phyloP scores from a whole-genome alignment of 345 rosid genomes.

The Eucalyptus erythrocorys region DNA sequence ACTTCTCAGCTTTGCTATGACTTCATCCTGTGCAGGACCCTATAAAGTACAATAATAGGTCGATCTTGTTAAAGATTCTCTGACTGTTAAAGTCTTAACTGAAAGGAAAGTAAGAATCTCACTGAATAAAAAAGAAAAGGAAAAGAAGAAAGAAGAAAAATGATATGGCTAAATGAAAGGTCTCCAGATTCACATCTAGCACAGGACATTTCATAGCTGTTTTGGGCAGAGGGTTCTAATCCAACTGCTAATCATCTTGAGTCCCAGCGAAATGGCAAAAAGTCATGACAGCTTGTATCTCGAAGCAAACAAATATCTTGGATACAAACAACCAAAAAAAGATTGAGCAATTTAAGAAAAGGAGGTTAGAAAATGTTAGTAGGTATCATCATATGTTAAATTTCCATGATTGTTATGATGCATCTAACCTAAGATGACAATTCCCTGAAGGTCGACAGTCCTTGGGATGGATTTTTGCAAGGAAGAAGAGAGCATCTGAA shows the following conservation, averaged over 20 bases:
- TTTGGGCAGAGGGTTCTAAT: neutral
- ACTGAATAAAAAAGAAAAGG: neutral
- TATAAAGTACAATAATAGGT: neutral
- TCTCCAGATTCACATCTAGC: neutral
- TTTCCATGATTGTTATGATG: neutral
- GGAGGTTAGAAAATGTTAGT: neutral
- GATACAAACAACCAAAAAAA: neutral
- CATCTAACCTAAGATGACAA: neutral
- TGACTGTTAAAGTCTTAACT: neutral
- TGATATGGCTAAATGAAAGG: neutral
- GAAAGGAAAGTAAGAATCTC: neutral
- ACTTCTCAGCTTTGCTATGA: conserved; percentile 64
- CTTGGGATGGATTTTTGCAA: neutral
- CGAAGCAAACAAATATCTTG: neutral
- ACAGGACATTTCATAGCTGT: neutral
- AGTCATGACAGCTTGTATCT: neutral
- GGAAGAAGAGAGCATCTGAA: neutral
- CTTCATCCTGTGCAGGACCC: conserved; percentile 94
- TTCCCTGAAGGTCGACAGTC: neutral
- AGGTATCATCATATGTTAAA: neutral
- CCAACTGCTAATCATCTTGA: neutral
- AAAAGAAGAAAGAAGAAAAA: neutral
- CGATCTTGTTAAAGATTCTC: neutral
- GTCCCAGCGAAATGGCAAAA: neutral
- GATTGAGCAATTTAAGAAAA: neutral